These are phyloP conservation scores for Pseudonitzschia multistriata DNA, from an alignment of 108 stramenopile genomes.

Conservation along the genomic window DNA sequence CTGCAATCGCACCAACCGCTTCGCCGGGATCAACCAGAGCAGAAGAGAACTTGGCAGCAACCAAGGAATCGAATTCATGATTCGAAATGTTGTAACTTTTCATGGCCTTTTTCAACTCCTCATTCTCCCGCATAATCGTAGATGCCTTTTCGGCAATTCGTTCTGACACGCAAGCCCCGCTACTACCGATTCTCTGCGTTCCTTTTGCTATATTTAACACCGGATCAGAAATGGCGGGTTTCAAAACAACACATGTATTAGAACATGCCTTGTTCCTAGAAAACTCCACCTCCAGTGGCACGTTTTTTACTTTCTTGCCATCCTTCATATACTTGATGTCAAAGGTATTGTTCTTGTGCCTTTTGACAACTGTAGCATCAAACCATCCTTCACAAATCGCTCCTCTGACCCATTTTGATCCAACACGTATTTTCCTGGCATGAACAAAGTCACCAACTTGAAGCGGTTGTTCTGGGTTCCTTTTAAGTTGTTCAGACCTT, in stretches of 20 bases:
- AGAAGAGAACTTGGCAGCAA: slow-evolving; percentile 90
- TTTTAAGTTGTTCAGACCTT: slow-evolving; percentile 36
- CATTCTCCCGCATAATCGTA: slow-evolving; percentile 43
- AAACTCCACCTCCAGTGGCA: slow-evolving; percentile 65
- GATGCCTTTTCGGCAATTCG: slow-evolving; percentile 62
- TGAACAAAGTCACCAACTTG: slow-evolving; percentile 58
- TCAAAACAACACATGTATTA: slow-evolving; percentile 60
- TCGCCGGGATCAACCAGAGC: slow-evolving; percentile 96
- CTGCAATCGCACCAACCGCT: slow-evolving; percentile 97
- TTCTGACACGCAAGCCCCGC: slow-evolving; percentile 86
- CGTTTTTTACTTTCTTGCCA: slow-evolving; percentile 45
- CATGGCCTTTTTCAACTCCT: slow-evolving; percentile 54
- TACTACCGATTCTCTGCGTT: slow-evolving; percentile 68
- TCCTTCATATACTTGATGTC: slow-evolving; percentile 72
- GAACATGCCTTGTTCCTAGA: slow-evolving; percentile 48
- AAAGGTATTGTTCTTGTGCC: slow-evolving; percentile 36
- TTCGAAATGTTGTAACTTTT: slow-evolving; percentile 50
- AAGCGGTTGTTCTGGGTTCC: slow-evolving; percentile 28
- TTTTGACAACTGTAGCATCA: slow-evolving; percentile 66
- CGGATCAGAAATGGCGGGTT: slow-evolving; percentile 72
- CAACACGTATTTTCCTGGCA: slow-evolving; percentile 61
- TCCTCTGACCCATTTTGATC: slow-evolving; percentile 71
- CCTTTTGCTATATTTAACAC: slow-evolving; percentile 55
- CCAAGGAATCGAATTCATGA: slow-evolving; percentile 55
- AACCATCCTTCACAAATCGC: slow-evolving; percentile 84